A percentile compares a stretch with the other conserved stretches of the same genome.
Conservation (phyloP, 176 grass and related monocot species). For the Neostapfia colusana region DNA sequence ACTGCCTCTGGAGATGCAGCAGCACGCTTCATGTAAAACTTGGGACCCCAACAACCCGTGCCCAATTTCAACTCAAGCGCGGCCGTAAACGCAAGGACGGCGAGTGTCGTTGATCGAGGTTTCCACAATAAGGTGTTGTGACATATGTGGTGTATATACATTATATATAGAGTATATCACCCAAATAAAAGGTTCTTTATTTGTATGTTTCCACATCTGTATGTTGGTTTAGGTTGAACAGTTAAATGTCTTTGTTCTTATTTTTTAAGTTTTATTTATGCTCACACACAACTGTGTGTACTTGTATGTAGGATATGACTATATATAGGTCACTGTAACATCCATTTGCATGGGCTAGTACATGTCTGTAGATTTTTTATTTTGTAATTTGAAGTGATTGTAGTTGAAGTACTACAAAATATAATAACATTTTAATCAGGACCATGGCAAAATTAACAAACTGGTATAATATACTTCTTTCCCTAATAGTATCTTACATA, state of each 20-base stretch:
- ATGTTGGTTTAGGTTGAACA: not conserved
- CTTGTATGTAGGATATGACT: not conserved
- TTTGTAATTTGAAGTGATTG: not conserved
- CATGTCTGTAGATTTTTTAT: not conserved
- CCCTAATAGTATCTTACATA: not conserved
- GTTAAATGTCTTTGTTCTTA: not conserved
- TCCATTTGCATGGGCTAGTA: not conserved
- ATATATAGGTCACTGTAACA: not conserved
- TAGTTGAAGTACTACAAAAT: not conserved
- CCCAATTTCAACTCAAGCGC: not conserved
- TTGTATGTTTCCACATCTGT: not conserved
- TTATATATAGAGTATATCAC: not conserved
- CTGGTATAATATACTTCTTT: not conserved
- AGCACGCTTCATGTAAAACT: conserved; percentile 1
- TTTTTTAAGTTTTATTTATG: not conserved
- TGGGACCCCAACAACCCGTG: conserved; percentile 21
- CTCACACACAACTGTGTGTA: not conserved
- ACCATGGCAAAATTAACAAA: not conserved
- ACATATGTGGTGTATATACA: no score
- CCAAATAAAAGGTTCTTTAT: not conserved
- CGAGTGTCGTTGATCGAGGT: not conserved
- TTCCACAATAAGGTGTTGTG: not conserved
- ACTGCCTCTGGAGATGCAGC: conserved; percentile 37
- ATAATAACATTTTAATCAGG: not conserved
- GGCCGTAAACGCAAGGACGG: not conserved